phyloP scores from a whole-genome alignment of 1,139 yeast species.

The Pichia terricola region DNA sequence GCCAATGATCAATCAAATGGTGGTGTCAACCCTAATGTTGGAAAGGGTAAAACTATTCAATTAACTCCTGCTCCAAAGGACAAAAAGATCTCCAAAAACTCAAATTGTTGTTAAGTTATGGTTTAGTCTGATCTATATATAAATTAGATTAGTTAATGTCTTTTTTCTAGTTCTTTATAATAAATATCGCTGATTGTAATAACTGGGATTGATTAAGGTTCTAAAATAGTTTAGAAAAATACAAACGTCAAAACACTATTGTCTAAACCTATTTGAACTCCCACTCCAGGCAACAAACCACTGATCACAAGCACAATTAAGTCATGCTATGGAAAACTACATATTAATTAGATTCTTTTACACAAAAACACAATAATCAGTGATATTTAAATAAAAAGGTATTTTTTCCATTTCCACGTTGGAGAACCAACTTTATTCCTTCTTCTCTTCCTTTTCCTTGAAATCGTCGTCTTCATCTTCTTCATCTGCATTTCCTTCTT shows the following conservation, averaged over 20 bases:
- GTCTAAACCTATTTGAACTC: no score
- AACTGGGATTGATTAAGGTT: no score
- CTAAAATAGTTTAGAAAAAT: no score
- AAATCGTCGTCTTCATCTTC: conserved; percentile 27
- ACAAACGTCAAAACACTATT: no score
- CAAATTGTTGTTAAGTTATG: conserved; percentile 49
- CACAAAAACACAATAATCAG: no score
- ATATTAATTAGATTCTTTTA: no score
- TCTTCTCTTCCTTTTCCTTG: conserved; percentile 14
- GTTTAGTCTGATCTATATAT: background rate
- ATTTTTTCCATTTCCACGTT: no score
- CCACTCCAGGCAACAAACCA: no score
- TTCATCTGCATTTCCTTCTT: conserved; percentile 39
- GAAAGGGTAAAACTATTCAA: conserved; percentile 74
- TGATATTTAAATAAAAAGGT: no score
- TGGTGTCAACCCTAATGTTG: conserved; percentile 30
- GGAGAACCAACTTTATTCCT: background rate
- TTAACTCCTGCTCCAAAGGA: conserved; percentile 92
- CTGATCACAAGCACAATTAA: no score
- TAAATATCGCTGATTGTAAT: no score
- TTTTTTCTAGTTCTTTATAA: background rate
- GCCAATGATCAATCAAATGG: conserved; percentile 42
- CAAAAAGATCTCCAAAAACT: conserved; percentile 50
- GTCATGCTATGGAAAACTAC: no score
- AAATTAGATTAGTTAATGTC: background rate